These are phyloP conservation scores for Agapanthus africanus DNA, from an alignment of 106 monocot species.

Conservation along the genomic window DNA sequence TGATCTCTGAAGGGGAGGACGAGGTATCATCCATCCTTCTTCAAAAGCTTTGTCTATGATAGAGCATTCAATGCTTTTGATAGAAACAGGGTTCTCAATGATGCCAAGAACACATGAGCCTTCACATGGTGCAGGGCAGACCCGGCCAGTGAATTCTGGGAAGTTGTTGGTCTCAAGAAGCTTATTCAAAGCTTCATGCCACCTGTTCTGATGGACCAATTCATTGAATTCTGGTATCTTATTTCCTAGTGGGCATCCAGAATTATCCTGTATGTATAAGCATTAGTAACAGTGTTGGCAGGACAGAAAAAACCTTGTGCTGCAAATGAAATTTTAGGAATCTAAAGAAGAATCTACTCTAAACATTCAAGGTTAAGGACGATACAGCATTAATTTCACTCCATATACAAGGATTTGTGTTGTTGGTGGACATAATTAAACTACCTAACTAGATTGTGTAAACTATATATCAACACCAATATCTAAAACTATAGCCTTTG, in stretches of 20 bases:
- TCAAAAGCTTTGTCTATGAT: slow-evolving; percentile 98
- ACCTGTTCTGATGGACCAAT: slow-evolving; percentile 84
- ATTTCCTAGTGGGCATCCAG: slow-evolving; percentile 98
- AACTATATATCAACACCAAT: too few relatives aligned
- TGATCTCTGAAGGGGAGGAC: slow-evolving; percentile 85
- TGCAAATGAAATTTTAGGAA: too few relatives aligned
- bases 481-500: too few relatives aligned
- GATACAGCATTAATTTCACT: too few relatives aligned
- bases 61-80: slow-evolving; percentile 94
- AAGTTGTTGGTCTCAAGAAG: slow-evolving; percentile 98
- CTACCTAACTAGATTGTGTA: background rate
- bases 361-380: too few relatives aligned
- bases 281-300: background rate
- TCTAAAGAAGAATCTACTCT: too few relatives aligned
- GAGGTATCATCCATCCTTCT: slow-evolving; percentile 96
- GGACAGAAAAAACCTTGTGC: background rate
- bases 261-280: slow-evolving; percentile 54
- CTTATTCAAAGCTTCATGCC: slow-evolving; percentile 91
- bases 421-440: too few relatives aligned
- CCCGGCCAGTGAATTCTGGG: slow-evolving; percentile 94
- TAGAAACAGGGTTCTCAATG: slow-evolving; percentile 96
- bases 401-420: too few relatives aligned
- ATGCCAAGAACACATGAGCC: slow-evolving; percentile 99
- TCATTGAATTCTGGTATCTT: slow-evolving; percentile 99
- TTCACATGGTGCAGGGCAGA: slow-evolving; percentile 98